phyloP scores from a whole-genome alignment of 2,329 filamentous ascomycete species.

The Leptographium procerum region DNA sequence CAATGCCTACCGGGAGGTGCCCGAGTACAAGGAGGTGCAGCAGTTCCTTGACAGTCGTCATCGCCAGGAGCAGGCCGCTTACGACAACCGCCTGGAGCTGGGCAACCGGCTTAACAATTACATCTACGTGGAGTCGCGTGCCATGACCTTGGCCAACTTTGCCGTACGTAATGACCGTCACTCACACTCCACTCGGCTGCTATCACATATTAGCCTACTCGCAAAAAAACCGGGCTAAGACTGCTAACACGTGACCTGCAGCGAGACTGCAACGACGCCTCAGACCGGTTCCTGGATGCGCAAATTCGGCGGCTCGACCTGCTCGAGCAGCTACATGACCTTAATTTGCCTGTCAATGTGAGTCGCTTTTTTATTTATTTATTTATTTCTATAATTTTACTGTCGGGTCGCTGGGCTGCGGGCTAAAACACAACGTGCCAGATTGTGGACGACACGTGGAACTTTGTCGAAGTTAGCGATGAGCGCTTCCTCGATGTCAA shows the following conservation, averaged over 20 bases:
- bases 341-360: slow-evolving; percentile 36
- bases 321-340: slow-evolving; percentile 30
- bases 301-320: slow-evolving; percentile 34
- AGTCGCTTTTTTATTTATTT: slow-evolving; percentile 19
- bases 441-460: slow-evolving; percentile 12
- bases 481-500: slow-evolving; percentile 11
- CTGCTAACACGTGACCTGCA: slow-evolving; percentile 8
- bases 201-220: too few relatives aligned
- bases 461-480: slow-evolving; percentile 12
- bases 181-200: neutral
- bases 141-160: slow-evolving; percentile 8
- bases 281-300: slow-evolving; percentile 33
- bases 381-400: too few relatives aligned
- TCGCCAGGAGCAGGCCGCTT: slow-evolving; percentile 14
- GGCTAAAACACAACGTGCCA: neutral
- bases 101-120: slow-evolving; percentile 8
- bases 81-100: slow-evolving; percentile 14
- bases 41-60: slow-evolving; percentile 38
- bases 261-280: slow-evolving; percentile 18
- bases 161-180: slow-evolving; percentile 7
- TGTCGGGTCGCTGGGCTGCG: neutral
- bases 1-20: slow-evolving; percentile 38
- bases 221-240: neutral
- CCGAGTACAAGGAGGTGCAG: slow-evolving; percentile 41
- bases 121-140: slow-evolving; percentile 1